Evolutionary conservation across 1,284 basidiomycete species (phyloP), one percentile per base, ranked within the genome.

Genomic region (Fomitiporia mediterranea): DNA sequence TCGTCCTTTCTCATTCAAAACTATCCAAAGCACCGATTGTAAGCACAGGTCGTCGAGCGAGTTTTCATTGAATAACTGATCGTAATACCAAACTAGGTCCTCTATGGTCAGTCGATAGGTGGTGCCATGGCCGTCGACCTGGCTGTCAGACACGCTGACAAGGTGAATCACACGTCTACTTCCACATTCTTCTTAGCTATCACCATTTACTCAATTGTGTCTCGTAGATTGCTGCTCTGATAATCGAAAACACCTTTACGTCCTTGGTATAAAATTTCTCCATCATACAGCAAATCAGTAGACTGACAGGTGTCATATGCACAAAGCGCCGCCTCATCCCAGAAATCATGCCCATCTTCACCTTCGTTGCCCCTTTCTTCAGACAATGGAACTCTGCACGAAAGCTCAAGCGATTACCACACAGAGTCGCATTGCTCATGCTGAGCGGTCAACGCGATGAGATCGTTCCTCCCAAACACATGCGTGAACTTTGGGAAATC

Each of bases 91-190:
- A 25, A 3, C 37, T 43, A 60, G 58, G 52, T 60, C 11, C 62
- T 79, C 0, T 84, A 80, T 60, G 81, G 82, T 0, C 82, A 83
- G 66, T 78, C 76, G 27, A 77, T 84, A 25, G 82, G 82, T 9
- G 82, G 81, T 13, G 81, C 81, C 0, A 79, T 83, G 2, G 73
- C 76, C 28, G 72, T 83, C 34, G 75, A 78, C 62, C 71, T 82
- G 0, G 81, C 79, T 1, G 70, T 70, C 1, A 69, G 72, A 25
- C 78, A 78, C 55, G 70, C 75, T 0, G 68, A 73, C 30, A 65
- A 65, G 62, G 65, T 40, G 34, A 53, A 43, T 39, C 46, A 38
- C 34, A n/a, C n/a, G n/a, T n/a, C n/a, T n/a, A n/a, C n/a, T n/a
- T n/a, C n/a, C 13, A 17, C 21, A 27, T 34, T 37, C n/a, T 6